Percentiles rank a stretch among this genome's conserved stretches.
Evolutionary conservation across 805 yeast species (phyloP).

Genomic region (Yamadazyma endophytica): DNA sequence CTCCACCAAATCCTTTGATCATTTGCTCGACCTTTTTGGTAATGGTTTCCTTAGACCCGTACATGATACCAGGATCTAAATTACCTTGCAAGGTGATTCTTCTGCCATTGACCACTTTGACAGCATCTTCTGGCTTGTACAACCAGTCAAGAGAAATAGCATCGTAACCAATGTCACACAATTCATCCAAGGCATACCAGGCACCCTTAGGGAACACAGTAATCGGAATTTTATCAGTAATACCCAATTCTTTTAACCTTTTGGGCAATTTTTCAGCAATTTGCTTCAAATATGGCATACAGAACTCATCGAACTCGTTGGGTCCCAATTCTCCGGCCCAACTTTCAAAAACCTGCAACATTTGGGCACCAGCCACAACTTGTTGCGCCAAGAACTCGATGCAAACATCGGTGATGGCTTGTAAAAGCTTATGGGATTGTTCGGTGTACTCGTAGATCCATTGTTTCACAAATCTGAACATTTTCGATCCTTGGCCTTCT

Average conservation of each 20-base stretch:
- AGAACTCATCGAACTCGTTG: slow-evolving; percentile 78
- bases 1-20: slow-evolving; percentile 93
- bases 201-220: slow-evolving; percentile 95
- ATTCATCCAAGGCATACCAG: slow-evolving; percentile 89
- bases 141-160: slow-evolving; percentile 93
- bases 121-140: slow-evolving; percentile 81
- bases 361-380: slow-evolving; percentile 97
- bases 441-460: slow-evolving; percentile 85
- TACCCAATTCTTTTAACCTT: slow-evolving; percentile 68
- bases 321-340: slow-evolving; percentile 98
- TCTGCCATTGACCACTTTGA: slow-evolving; percentile 59
- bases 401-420: slow-evolving; percentile 80
- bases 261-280: slow-evolving; percentile 65
- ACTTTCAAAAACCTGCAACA: slow-evolving; percentile 93
- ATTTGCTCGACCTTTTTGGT: slow-evolving; percentile 77
- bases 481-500: slow-evolving; percentile 93
- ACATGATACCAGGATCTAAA: slow-evolving; percentile 91
- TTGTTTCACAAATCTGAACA: slow-evolving; percentile 86
- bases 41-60: slow-evolving; percentile 82
- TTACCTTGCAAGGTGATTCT: slow-evolving; percentile 91
- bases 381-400: slow-evolving; percentile 91
- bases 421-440: slow-evolving; percentile 65
- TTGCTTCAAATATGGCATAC: slow-evolving; percentile 81
- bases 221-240: slow-evolving; percentile 71
- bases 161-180: slow-evolving; percentile 78